These are phyloP conservation scores for Colletotrichum sp. DNA, from an alignment of 2,329 filamentous ascomycete species.

Conservation along the genomic window DNA sequence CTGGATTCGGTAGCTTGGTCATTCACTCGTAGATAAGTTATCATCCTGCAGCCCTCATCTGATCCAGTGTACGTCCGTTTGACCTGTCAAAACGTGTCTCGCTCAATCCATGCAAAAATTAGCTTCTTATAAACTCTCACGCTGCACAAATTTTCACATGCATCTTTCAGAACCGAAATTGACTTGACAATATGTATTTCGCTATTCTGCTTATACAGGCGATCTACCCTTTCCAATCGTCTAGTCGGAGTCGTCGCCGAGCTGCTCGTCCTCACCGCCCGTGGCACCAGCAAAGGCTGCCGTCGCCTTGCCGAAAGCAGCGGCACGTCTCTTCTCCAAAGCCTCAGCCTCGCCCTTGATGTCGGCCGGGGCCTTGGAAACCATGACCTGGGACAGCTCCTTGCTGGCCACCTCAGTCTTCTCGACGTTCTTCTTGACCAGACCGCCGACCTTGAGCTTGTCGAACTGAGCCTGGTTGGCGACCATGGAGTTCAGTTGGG, in stretches of 20 bases:
- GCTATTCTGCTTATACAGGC: neutral
- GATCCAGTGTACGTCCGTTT: neutral
- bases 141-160: neutral
- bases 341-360: neutral
- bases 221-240: too few species aligned
- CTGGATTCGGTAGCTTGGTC: neutral
- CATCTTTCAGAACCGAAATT: neutral
- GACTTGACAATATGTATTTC: neutral
- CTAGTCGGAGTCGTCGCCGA: conserved; percentile 10
- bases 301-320: conserved; percentile 3
- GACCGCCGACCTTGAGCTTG: conserved; percentile 6
- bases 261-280: conserved; percentile 6
- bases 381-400: conserved; percentile 3
- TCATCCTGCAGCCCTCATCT: neutral
- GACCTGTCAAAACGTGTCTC: neutral
- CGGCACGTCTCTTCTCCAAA: conserved; percentile 4
- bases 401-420: conserved; percentile 11
- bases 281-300: neutral
- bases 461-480: neutral
- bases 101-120: neutral
- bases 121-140: rapidly evolving
- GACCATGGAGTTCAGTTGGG: conserved; percentile 2
- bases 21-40: neutral
- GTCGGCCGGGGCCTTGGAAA: neutral
- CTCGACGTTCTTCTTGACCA: conserved; percentile 14